Conservation (phyloP, 2,329 filamentous ascomycete species). For the Colletotrichum siamense region DNA sequence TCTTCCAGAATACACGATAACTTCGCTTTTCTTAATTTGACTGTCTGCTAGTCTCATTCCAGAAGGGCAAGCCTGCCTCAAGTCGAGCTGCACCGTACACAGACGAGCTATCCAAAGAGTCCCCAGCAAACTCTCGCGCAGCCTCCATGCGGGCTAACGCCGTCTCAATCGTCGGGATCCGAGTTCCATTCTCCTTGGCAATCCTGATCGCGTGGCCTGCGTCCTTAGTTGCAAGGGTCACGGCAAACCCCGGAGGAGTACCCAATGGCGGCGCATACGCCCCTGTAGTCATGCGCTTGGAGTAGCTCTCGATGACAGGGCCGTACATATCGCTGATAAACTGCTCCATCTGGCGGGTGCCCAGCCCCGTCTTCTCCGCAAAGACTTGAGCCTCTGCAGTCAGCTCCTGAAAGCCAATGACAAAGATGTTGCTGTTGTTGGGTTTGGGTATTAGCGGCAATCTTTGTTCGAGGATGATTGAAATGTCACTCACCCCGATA, state of each 20-base stretch:
- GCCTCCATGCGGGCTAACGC: slow-evolving; percentile 7
- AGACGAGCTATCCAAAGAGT: slow-evolving; percentile 11
- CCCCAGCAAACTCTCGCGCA: slow-evolving; percentile 10
- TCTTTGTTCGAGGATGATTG: not conserved
- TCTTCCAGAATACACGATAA: not conserved
- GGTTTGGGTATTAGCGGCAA: not conserved
- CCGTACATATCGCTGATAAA: slow-evolving; percentile 34
- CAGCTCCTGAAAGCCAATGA: slow-evolving; percentile 28
- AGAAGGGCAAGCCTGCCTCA: slow-evolving; percentile 13
- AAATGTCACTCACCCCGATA: slow-evolving; percentile 36
- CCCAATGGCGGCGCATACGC: slow-evolving; percentile 28
- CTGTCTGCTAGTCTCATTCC: slow-evolving; percentile 15
- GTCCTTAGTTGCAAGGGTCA: slow-evolving; percentile 12
- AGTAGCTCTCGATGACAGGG: slow-evolving; percentile 29
- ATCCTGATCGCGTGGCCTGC: slow-evolving; percentile 13
- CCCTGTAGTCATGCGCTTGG: slow-evolving; percentile 31
- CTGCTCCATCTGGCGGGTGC: slow-evolving; percentile 27
- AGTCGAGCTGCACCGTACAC: slow-evolving; percentile 9
- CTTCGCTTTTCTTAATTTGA: not conserved
- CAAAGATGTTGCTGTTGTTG: slow-evolving; percentile 37
- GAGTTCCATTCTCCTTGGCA: slow-evolving; percentile 3
- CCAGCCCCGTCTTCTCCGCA: slow-evolving; percentile 33
- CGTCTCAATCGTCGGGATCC: slow-evolving; percentile 7
- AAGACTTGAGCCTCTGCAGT: slow-evolving; percentile 34
- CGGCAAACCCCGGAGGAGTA: slow-evolving; percentile 7